Evolutionary conservation across 2,329 filamentous ascomycete genomes (phyloP), one percentile per base, ranked within the genome.

Genomic region (Didymella segeticola): DNA sequence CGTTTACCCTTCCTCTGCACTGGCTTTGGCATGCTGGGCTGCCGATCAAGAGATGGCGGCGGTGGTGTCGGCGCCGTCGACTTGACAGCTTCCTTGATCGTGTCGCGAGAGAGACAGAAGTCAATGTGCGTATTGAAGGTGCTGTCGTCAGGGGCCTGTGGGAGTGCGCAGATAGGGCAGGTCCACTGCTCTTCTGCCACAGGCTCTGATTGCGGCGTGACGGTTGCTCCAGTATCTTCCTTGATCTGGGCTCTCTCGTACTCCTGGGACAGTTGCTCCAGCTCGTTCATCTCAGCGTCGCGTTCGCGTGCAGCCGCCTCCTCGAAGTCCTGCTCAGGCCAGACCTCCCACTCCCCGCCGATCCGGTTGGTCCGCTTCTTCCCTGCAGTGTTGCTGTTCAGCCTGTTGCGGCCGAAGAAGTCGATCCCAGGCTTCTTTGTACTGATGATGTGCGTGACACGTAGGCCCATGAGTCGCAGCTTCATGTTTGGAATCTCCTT

Each of bases 41-140:
- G 58, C 33, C 56, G 63, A 11, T 60, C 53, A 0, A 52, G 31
- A 6, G 37, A 20, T 5, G 55, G 29, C 2, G 62, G 48, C 5
- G 70, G 68, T 2, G 63, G 31, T 8, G 57, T 27, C 4, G 67
- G 61, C 2, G 64, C 57, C 5, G 70, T 72, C 2, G 62, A 81
- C 52, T 90, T 87, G 1, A 95, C 87, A 0, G 86, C 89, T 66
- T 97, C 91, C 38, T 88, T 88, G 64, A 99, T 98, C 0, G 91
- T 90, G 67, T 90, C 86, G 49, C 88, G 83, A 0, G 93, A 97
- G 1, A 99, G 82, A 72, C 95, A 99, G 8, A 89, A 83, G 71
- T 99, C 95, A 45, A 99, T 92, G 68, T 99, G 95, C 51, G 89
- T 85, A 63, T 99, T 99, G 76, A 98, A 96, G 0, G 77, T 78